Conservation (phyloP, 2,329 filamentous ascomycete species). For the Didymella pinodella region DNA sequence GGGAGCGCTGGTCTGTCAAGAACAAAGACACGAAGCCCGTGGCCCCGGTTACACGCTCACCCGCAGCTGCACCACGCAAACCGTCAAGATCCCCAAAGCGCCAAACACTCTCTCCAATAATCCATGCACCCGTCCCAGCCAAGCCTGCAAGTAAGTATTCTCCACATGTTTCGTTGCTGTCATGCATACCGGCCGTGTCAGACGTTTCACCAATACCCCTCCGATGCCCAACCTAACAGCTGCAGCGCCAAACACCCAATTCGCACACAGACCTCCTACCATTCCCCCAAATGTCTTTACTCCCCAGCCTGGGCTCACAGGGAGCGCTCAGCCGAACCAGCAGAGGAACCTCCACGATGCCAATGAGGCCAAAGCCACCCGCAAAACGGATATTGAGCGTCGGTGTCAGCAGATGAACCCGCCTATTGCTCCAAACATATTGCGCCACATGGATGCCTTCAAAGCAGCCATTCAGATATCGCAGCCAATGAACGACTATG, state of each 20-base stretch:
- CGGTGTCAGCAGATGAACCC: conserved; percentile 72
- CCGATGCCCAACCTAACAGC: conserved; percentile 40
- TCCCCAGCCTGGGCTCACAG: conserved; percentile 36
- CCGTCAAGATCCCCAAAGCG: conserved; percentile 37
- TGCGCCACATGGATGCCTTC: conserved; percentile 76
- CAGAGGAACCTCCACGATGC: conserved; percentile 69
- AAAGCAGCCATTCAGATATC: conserved; percentile 75
- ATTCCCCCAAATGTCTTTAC: conserved; percentile 46
- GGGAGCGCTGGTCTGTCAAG: conserved; percentile 75
- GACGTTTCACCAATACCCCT: conserved; percentile 32
- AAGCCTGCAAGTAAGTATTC: conserved; percentile 41
- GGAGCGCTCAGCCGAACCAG: conserved; percentile 37
- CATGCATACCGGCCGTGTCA: conserved; percentile 24
- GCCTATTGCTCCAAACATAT: conserved; percentile 67
- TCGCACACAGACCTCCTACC: conserved; percentile 44
- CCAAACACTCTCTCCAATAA: conserved; percentile 39
- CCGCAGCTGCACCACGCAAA: conserved; percentile 29
- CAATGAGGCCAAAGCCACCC: conserved; percentile 68
- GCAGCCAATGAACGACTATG: conserved; percentile 70
- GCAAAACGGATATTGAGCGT: conserved; percentile 74
- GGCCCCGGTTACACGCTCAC: conserved; percentile 29
- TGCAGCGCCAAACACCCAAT: conserved; percentile 40
- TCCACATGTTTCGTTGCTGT: conserved; percentile 29
- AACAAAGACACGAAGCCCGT: conserved; percentile 36
- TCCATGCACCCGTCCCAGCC: conserved; percentile 44